Evolutionary conservation across 805 yeast genomes (phyloP), one percentile per base, ranked within the genome.

Genomic region (Blastobotrys chiropterorum): DNA sequence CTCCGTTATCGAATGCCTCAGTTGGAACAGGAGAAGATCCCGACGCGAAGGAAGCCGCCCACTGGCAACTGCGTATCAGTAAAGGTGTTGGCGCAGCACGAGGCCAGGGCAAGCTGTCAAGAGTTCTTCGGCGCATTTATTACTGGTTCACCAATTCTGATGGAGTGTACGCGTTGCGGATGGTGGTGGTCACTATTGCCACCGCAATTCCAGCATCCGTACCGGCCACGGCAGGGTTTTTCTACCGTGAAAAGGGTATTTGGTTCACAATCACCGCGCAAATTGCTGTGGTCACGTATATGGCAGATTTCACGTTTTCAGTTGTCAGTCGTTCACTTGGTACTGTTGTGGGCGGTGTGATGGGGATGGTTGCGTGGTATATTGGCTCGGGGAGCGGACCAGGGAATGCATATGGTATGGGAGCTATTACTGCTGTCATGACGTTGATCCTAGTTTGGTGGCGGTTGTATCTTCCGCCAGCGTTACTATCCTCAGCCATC

Each of bases 351-450:
- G 71, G 70, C 2, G 57, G 67, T 30, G 48, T 66, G 4, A 47
- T 63, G 2, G 71, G 67, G 0, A 57, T 68, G 63, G 63, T 64
- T 2, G 62, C 56, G 3, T 69, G 72, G 72, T 69, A 69, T 48
- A 67, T 69, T 15, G 58, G 63, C 2, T 51, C 67, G 1, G 70
- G 70, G 2, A 49, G 52, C 14, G 71, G 72, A 11, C 17, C 49
- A 1, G 71, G 72, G 1, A 68, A 66, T 45, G 60, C 61, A 0
- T 66, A 55, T 41, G 71, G 72, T 1, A 64, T 59, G 45, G 70
- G 64, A 2, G 64, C 60, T 1, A 64, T 65, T 4, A 57, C 59
- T 26, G 65, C 62, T 0, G 61, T 62, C 8, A 47, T 62, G 1
- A 61, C 59, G 52, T 48, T 62, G 7, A 53, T 55, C 38, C 49